Evolutionary conservation across 2,329 filamentous ascomycete genomes (phyloP), one percentile per base, ranked within the genome.

Genomic region (Bipolaris bicolor): DNA sequence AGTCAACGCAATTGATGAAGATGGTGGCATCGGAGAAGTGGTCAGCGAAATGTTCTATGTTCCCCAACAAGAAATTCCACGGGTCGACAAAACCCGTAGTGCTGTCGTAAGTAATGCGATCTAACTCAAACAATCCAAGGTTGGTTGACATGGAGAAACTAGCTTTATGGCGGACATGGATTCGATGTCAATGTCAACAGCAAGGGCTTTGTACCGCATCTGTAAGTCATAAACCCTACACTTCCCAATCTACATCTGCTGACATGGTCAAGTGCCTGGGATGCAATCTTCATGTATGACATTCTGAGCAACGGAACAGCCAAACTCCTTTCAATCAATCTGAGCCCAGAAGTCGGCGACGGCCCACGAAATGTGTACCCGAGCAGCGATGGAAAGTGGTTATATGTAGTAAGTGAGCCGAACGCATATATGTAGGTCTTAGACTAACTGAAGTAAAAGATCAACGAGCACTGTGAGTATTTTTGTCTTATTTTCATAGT

Each of bases 151-250:
- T 18, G 5, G n/a, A 9, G 3, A 44, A 44, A 18, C n/a, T 2
- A 40, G 44, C 15, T 40, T 4, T 53, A 53, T 16, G 51, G 51
- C 20, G 51, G 33, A 7, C 51, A 53, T 36, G 51, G 51, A 1
- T 53, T 53, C 10, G 51, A 53, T 26, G 51, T 53, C 13, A 53
- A 53, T 29, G 22, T 26, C 2, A 53, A 53, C 24, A 22, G 45
- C 10, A 53, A 53, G 24, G 51, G 51, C 15, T 53, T 53, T 46
- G 41, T 53, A 7, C 51, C 51, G 7, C 51, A 53, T 34, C 43
- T 53, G 51, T 53, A 31, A 20, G 43, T 53, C 11, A 26, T 11
- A n/a, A 53, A 6, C 7, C 20, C 16, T 36, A n/a, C 7, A 22
- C 26, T 29, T 29, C 26, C 26, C 9, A 29, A 29, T 29, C 26